Evolutionary conservation across 805 yeast species (phyloP).

Genomic region (Lachancea mirantina): DNA sequence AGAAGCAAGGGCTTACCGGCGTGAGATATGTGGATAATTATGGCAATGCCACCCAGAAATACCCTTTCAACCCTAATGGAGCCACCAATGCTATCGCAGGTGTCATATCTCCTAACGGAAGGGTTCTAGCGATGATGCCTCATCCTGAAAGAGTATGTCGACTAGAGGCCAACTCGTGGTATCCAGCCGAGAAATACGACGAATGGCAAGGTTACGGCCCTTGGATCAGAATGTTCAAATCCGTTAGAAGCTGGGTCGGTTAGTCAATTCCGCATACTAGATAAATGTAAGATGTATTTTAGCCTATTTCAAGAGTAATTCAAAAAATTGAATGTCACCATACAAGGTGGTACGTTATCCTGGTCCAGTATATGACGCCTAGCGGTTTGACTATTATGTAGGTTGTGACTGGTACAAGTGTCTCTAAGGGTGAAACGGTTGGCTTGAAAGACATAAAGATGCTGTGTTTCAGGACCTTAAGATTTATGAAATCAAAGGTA

Average conservation of each 20-base stretch:
- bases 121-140: constrained; percentile 98
- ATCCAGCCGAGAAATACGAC: constrained; percentile 54
- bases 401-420: too few species aligned
- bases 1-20: constrained; percentile 48
- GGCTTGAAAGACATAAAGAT: too few species aligned
- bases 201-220: constrained; percentile 85
- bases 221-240: constrained; percentile 88
- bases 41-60: constrained; percentile 72
- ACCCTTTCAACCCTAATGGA: constrained; percentile 96
- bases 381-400: too few species aligned
- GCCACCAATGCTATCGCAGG: constrained; percentile 92
- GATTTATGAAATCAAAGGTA: too few species aligned
- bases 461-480: too few species aligned
- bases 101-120: constrained; percentile 80
- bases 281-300: too few species aligned
- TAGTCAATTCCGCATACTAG: constrained; percentile 7
- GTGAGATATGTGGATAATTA: constrained; percentile 86
- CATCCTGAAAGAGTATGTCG: constrained; percentile 95
- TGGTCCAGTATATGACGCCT: too few species aligned
- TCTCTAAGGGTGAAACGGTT: too few species aligned
- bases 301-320: too few species aligned
- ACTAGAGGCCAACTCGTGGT: constrained; percentile 85
- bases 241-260: constrained; percentile 91
- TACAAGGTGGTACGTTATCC: too few species aligned
- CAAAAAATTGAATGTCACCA: too few species aligned